Conservation (phyloP, 1,139 yeast species). For the Yamadazyma trypodendri region DNA sequence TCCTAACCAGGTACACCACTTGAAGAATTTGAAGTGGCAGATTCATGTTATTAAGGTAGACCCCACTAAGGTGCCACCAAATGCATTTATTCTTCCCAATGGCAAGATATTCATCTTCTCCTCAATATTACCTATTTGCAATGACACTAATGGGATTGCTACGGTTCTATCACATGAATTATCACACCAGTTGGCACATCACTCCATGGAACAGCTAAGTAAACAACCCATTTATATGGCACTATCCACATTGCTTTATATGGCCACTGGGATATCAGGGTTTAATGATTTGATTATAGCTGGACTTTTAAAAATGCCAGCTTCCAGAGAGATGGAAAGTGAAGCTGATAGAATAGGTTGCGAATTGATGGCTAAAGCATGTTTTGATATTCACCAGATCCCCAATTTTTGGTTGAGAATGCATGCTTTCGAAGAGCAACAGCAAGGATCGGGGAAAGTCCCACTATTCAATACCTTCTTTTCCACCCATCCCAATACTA, state of each 20-base stretch:
- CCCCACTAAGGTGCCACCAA: slow-evolving; percentile 67
- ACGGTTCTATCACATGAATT: slow-evolving; percentile 91
- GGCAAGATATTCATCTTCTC: slow-evolving; percentile 92
- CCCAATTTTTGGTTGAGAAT: slow-evolving; percentile 80
- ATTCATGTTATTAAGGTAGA: slow-evolving; percentile 75
- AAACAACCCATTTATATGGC: slow-evolving; percentile 59
- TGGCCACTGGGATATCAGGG: slow-evolving; percentile 30
- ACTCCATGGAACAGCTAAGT: slow-evolving; percentile 78
- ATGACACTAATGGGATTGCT: slow-evolving; percentile 86
- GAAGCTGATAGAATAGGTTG: slow-evolving; percentile 96
- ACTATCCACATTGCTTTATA: slow-evolving; percentile 48
- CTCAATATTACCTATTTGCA: slow-evolving; percentile 74
- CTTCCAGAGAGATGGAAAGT: slow-evolving; percentile 88
- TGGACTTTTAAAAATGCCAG: slow-evolving; percentile 71
- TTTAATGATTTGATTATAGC: slow-evolving; percentile 56
- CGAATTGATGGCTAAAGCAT: slow-evolving; percentile 86
- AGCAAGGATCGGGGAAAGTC: slow-evolving; percentile 16
- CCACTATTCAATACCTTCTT: slow-evolving; percentile 56
- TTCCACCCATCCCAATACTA: slow-evolving; percentile 90
- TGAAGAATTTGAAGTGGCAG: slow-evolving; percentile 62
- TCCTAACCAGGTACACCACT: slow-evolving; percentile 28
- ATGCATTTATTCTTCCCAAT: slow-evolving; percentile 93
- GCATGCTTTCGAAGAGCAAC: slow-evolving; percentile 53
- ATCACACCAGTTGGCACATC: slow-evolving; percentile 92
- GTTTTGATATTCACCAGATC: slow-evolving; percentile 76